Conservation (phyloP, 768 basidiomycete genomes). For the Boletus reticulatus region DNA sequence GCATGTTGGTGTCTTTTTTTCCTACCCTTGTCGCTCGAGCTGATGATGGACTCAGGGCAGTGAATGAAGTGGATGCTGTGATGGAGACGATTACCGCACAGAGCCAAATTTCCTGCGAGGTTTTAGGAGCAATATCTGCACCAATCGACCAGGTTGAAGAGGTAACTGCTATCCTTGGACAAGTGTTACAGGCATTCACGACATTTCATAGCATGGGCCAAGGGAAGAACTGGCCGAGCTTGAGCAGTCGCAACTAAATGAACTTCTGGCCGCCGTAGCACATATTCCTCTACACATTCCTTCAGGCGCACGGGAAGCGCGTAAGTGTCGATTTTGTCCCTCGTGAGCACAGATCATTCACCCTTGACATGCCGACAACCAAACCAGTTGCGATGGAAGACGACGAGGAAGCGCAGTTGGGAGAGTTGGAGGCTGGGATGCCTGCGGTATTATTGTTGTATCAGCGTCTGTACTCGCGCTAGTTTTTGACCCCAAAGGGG, state of each 20-base stretch:
- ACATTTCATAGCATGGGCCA: conserved; percentile 65
- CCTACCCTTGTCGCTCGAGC: not conserved
- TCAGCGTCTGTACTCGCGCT: not conserved
- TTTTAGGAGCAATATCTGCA: conserved; percentile 82
- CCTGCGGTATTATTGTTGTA: conserved; percentile 7
- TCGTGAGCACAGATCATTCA: conserved; percentile 3
- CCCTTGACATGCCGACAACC: conserved; percentile 6
- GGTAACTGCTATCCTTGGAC: conserved; percentile 40
- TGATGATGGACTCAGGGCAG: conserved; percentile 48
- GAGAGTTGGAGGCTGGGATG: conserved; percentile 78
- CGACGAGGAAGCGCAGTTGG: conserved; percentile 89
- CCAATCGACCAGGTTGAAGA: conserved; percentile 72
- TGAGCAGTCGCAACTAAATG: conserved; percentile 86
- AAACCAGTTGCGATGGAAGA: conserved; percentile 61
- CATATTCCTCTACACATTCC: conserved; percentile 87
- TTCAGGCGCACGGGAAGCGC: conserved; percentile 49
- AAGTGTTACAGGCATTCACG: not conserved
- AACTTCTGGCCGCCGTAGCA: conserved; percentile 81
- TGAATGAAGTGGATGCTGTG: conserved; percentile 85
- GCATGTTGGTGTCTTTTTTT: conserved; percentile 60
- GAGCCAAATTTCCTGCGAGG: conserved; percentile 89
- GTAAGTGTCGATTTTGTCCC: conserved; percentile 37
- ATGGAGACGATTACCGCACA: conserved; percentile 89
- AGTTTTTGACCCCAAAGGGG: conserved; percentile 3
- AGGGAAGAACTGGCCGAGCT: conserved; percentile 78